Evolutionary conservation across 345 rosid species (phyloP).

Genomic region (Gossypium thurberi): DNA sequence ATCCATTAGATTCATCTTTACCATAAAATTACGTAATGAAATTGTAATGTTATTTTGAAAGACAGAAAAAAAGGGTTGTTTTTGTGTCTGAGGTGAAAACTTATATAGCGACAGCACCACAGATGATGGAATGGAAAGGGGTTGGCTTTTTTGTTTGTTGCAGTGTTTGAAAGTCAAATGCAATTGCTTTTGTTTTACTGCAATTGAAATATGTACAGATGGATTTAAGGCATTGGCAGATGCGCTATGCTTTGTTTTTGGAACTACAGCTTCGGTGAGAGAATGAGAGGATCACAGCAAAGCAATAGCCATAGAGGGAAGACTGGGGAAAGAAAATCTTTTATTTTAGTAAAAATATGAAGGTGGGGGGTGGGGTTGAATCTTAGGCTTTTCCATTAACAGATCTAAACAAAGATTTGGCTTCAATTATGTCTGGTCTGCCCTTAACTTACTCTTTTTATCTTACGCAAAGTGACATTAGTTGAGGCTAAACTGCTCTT

Average conservation of each 20-base stretch:
- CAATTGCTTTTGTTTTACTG: conserved; percentile 18
- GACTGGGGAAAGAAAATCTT: conserved; percentile 13
- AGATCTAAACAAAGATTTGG: conserved; percentile 11
- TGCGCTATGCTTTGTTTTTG: background rate
- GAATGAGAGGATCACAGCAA: background rate
- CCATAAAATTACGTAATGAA: no score
- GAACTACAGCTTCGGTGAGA: background rate
- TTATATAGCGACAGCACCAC: conserved; percentile 24
- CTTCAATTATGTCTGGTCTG: background rate
- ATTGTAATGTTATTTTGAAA: no score
- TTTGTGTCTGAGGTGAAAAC: background rate
- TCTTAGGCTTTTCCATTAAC: conserved; percentile 13
- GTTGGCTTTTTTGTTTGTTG: background rate
- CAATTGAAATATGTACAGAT: background rate
- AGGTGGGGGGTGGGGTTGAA: conserved; percentile 7
- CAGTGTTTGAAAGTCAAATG: conserved; percentile 26
- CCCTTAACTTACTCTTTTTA: background rate
- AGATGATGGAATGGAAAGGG: conserved; percentile 11
- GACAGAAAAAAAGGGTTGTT: no score
- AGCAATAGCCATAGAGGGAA: conserved; percentile 17
- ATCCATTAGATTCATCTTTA: no score
- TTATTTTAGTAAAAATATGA: conserved; percentile 9
- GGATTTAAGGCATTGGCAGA: conserved; percentile 8
- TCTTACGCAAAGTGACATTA: background rate
- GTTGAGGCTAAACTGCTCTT: background rate